Evolutionary conservation across 2,329 filamentous ascomycete genomes (phyloP), one percentile per base, ranked within the genome.

Genomic region (Xylariomycetidae sp.): DNA sequence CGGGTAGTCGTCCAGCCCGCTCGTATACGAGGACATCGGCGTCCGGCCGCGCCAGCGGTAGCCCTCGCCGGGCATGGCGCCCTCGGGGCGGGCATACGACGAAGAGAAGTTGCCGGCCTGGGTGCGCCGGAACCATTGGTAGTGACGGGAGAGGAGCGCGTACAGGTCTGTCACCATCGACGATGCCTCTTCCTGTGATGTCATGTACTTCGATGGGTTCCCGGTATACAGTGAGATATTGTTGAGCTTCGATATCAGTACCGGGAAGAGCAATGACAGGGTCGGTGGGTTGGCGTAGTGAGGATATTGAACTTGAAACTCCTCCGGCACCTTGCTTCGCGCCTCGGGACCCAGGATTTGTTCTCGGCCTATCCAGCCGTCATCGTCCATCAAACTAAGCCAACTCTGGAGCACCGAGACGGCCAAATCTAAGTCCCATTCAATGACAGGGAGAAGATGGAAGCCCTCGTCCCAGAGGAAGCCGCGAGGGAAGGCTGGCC

Each of bases 391-490:
- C 13, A 94, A 75, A 44, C 81, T 87, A 65, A 93, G 93, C 92
- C 92, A 98, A 61, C 86, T 95, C 63, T 83, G 85, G 42, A 96
- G 75, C 44, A 98, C 87, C 43, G 95, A 87, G 19, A 83, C 65
- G 3, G 85, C 80, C 32, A 96, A 72, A 53, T 95, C 89, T 32
- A 88, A 77, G 56, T 98, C 92, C 85, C 89, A 98, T 46, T 98
- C 90, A 15, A 87, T 74, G 34, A 98, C 81, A 2, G 89, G 89
- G 29, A 95, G 68, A 22, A 98, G 68, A 53, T 98, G 92, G 62
- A 96, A 98, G 1, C 92, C 92, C 59, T 98, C 92, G 50, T 98
- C 92, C 92, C 92, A 98, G 4, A 96, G 70, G 58, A 98, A 98
- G 1, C 92, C 92, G 40, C 92, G 76, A 1, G 92, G 92, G 63